Evolutionary conservation across 768 basidiomycete genomes (phyloP), one percentile per base, ranked within the genome.

Genomic region (Ramaria rubella): DNA sequence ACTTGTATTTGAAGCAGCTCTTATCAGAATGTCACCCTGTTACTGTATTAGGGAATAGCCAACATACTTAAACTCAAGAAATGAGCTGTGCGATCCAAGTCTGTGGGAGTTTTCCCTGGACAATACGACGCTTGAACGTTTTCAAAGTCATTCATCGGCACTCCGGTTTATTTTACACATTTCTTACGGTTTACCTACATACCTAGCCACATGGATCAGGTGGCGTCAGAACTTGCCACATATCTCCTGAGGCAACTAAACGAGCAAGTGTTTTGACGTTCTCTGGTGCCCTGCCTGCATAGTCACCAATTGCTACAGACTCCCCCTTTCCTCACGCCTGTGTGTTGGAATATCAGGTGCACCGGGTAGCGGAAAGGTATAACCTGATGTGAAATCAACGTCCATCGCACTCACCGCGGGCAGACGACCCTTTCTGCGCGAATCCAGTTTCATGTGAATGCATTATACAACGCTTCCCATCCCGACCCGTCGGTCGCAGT

Each of bases 301-400:
- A 27, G 19, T 24, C 26, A 21, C 1, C 53, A n/a, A 58, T n/a
- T n/a, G n/a, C n/a, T n/a, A 49, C 71, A 71, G 17, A 46, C 70
- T 19, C 15, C 68, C 60, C 1, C 49, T 58, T 30, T 60, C 61
- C 0, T 30, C 61, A 0, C 81, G 90, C 29, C 73, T 90, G 29
- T 68, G 92, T 14, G 77, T 91, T 31, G 90, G 86, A 33, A 77
- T 91, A 57, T 73, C 83, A 34, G 90, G 90, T 7, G 79, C 86
- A 17, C 94, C 94, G 3, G 94, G 89, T 1, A 87, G 87, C 0
- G 92, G 94, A 17, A 96, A 96, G 74, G 86, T 90, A 0, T 82
- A 74, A 94, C 29, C n/a, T n/a, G 81, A 12, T 70, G 72, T 54
- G 75, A 79, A 6, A 67, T 95, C 38, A 75, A 81, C 2, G 66